Base-by-base conservation (phyloP, 2,329 filamentous ascomycete species). In the Eurotiales sp. region DNA sequence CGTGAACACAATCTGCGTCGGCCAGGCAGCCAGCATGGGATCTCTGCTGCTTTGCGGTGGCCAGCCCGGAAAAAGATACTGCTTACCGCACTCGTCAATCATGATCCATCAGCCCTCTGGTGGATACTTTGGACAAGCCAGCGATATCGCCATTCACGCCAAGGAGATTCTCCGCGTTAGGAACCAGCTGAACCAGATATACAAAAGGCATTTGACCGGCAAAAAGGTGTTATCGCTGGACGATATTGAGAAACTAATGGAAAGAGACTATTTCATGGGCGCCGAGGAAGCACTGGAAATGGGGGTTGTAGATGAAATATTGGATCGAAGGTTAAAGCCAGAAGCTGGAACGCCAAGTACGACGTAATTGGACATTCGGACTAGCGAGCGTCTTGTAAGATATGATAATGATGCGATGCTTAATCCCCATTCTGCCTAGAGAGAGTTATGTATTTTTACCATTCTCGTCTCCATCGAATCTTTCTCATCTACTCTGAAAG, bases 71-170 rank as follows among this genome's bases (percentile, higher is more conserved):
- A 90, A 93, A 70, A 79, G 93, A 32, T 96, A 85, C 69, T 90
- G 89, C 50, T 79, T 99, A 29, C 91, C 91, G n/a, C 91, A 99
- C 69, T 89, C 86, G 60, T 87, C 88, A 48, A 87, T 99, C 64
- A 99, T 99, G 93, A 85, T 99, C 50, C 93, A 99, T 72, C 93
- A 99, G 68, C 93, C 95, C 1, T 84, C 87, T 2, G 92, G 92
- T 42, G 84, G 84, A 3, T 86, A 85, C 61, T 76, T 75, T 39
- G 84, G 84, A 11, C 83, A 86, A 58, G 84, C 84, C 25, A 79
- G 73, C 27, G 93, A 99, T 64, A 97, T 99, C 58, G 81, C 95
- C 43, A 97, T 99, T 56, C 95, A 99, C 66, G 93, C 93, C 4
- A 96, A 91, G 65, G 92, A 99, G 77, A 99, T 99, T 51, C 78